Evolutionary conservation across 345 rosid genomes (phyloP).

Genomic region (Citrus medica): DNA sequence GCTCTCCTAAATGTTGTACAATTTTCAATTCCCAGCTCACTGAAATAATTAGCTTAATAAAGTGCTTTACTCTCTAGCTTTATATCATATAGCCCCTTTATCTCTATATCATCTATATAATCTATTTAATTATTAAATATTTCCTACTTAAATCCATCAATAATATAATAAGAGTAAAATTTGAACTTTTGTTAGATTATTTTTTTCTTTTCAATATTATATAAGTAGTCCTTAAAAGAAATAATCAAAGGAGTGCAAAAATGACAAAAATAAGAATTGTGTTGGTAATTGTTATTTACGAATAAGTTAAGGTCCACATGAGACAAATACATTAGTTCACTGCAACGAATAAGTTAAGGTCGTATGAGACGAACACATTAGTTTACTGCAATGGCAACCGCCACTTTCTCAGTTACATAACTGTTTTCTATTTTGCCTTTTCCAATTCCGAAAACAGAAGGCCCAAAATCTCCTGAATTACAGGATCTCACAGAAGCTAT

Average conservation of each 20-base stretch:
- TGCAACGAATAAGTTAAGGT: neutral
- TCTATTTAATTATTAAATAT: too few species aligned
- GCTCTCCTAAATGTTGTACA: too few species aligned
- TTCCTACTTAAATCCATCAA: too few species aligned
- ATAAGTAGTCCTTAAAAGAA: too few species aligned
- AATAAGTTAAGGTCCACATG: neutral
- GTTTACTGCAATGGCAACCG: neutral
- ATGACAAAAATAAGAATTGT: neutral
- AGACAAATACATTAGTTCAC: neutral
- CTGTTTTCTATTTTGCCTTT: slow-evolving; percentile 34
- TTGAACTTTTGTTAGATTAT: neutral
- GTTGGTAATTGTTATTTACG: neutral
- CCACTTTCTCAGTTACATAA: neutral
- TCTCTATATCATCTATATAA: too few species aligned
- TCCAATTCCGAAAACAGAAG: slow-evolving; percentile 14
- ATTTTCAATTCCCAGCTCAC: too few species aligned
- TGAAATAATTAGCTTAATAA: too few species aligned
- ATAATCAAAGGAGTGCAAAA: neutral
- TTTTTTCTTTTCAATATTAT: neutral
- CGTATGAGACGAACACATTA: neutral
- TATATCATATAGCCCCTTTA: too few species aligned
- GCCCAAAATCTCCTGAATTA: slow-evolving; percentile 25
- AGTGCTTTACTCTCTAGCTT: too few species aligned
- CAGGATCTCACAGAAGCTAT: slow-evolving; percentile 31
- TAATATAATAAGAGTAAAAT: too few species aligned